phyloP scores from a whole-genome alignment of 345 rosid genomes.

The Pistacia integerrima region DNA sequence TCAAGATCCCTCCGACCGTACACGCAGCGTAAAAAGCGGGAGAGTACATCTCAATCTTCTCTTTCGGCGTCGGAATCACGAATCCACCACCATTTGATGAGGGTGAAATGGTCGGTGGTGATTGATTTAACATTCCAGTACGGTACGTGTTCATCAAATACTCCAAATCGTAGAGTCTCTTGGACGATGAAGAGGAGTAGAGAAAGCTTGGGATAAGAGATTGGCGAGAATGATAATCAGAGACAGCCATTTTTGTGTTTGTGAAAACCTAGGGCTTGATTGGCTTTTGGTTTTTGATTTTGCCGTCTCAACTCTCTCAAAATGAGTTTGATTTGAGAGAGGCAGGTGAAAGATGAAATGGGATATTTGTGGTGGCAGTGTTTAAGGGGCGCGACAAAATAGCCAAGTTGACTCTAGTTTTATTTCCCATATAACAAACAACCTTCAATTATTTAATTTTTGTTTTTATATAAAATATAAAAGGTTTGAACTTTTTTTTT shows the following conservation, averaged over 20 bases:
- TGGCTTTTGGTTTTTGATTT: neutral
- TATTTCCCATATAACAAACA: too few relatives aligned
- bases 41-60: conserved; percentile 79
- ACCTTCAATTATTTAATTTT: too few relatives aligned
- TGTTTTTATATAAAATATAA: too few relatives aligned
- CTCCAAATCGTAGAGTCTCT: conserved; percentile 30
- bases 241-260: conserved; percentile 38
- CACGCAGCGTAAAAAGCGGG: conserved; percentile 82
- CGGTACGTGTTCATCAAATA: conserved; percentile 20
- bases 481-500: too few relatives aligned
- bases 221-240: conserved; percentile 37
- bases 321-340: conserved; percentile 1
- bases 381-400: conserved; percentile 14
- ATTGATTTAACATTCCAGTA: conserved; percentile 12
- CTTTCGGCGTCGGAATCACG: conserved; percentile 60
- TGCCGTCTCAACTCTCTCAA: neutral
- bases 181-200: conserved; percentile 46
- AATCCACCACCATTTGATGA: conserved; percentile 22
- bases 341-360: conserved; percentile 15
- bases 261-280: neutral
- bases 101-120: conserved; percentile 19
- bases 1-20: conserved; percentile 67
- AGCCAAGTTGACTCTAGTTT: neutral
- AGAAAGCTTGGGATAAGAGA: conserved; percentile 77
- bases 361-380: conserved; percentile 15